Percentiles rank a stretch among this genome's conserved stretches.
phyloP scores from a whole-genome alignment of 1,139 yeast species.

The Wickerhamomyces sp. region DNA sequence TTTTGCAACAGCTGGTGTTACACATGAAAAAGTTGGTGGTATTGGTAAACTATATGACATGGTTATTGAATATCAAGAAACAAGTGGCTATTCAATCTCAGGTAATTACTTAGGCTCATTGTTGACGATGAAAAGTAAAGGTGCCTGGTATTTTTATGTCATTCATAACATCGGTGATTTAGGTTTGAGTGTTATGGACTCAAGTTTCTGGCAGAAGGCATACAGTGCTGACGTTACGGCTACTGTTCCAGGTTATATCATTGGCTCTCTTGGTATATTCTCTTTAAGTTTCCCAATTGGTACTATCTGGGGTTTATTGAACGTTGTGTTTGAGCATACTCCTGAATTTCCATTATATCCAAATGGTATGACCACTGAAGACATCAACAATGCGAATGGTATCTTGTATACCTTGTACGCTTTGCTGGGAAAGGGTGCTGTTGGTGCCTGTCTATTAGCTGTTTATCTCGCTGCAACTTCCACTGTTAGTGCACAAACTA shows the following conservation, averaged over 20 bases:
- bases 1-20: conserved; percentile 28
- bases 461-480: conserved; percentile 49
- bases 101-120: conserved; percentile 34
- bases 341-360: conserved; percentile 47
- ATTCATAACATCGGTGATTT: conserved; percentile 47
- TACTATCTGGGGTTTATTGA: conserved; percentile 41
- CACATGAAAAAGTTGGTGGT: conserved; percentile 29
- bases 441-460: conserved; percentile 39
- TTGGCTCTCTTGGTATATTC: conserved; percentile 32
- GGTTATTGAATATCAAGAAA: conserved; percentile 18
- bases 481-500: conserved; percentile 48
- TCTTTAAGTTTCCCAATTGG: conserved; percentile 32
- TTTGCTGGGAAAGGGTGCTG: conserved; percentile 45
- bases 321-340: conserved; percentile 39
- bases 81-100: conserved; percentile 16
- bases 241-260: conserved; percentile 35
- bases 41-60: conserved; percentile 29
- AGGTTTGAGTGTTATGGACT: conserved; percentile 47
- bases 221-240: conserved; percentile 33
- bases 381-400: conserved; percentile 30
- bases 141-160: conserved; percentile 44
- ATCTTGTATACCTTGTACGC: conserved; percentile 47
- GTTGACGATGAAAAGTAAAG: conserved; percentile 33
- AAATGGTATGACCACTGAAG: conserved; percentile 34
- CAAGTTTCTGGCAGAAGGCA: conserved; percentile 43